Conservation (phyloP, 2,329 filamentous ascomycete genomes). For the Monosporascus sp. region DNA sequence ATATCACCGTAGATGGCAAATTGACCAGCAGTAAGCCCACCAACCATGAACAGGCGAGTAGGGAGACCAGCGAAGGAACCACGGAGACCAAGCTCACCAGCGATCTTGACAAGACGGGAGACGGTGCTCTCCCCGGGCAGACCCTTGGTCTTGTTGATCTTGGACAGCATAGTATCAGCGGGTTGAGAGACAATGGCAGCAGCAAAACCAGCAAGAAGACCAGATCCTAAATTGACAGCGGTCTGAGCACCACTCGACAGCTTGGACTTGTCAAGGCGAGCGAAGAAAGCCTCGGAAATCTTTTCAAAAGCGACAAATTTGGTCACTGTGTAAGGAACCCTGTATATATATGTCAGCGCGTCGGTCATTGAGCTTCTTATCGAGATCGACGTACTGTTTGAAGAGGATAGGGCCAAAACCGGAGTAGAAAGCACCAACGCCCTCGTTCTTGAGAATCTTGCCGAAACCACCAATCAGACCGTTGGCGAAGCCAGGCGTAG, state of each 20-base stretch:
- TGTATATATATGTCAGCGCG: slow-evolving; percentile 23
- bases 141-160: slow-evolving; percentile 78
- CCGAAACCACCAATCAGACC: slow-evolving; percentile 58
- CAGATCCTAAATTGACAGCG: slow-evolving; percentile 65
- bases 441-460: slow-evolving; percentile 66
- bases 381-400: slow-evolving; percentile 52
- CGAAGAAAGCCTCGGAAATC: slow-evolving; percentile 61
- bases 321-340: slow-evolving; percentile 75
- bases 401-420: slow-evolving; percentile 69
- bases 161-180: slow-evolving; percentile 74
- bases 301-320: slow-evolving; percentile 80
- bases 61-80: not conserved
- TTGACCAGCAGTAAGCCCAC: no score
- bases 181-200: slow-evolving; percentile 71
- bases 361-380: no score
- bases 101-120: slow-evolving; percentile 69
- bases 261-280: slow-evolving; percentile 54
- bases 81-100: slow-evolving; percentile 63
- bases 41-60: no score
- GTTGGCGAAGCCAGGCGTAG: no score
- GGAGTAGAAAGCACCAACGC: slow-evolving; percentile 68
- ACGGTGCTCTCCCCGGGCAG: slow-evolving; percentile 67
- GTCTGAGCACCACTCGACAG: slow-evolving; percentile 60
- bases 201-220: slow-evolving; percentile 72
- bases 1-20: no score